Conservation (phyloP, 1,284 basidiomycete species). For the Xerocomus nothofagi region DNA sequence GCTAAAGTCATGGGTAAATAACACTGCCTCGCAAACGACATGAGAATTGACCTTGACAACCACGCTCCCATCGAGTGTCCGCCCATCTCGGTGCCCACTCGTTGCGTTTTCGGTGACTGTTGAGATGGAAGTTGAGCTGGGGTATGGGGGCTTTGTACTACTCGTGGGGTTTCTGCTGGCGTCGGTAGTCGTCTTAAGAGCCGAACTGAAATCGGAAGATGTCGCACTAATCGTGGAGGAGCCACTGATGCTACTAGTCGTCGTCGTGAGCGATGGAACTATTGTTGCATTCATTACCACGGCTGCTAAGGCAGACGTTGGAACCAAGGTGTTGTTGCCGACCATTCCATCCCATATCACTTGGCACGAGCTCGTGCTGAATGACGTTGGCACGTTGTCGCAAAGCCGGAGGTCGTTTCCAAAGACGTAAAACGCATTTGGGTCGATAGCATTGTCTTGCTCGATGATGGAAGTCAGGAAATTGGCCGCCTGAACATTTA, state of each 20-base stretch:
- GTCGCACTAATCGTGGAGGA: background rate
- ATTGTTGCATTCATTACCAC: background rate
- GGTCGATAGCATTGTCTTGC: constrained; percentile 48
- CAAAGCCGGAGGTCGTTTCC: constrained; percentile 55
- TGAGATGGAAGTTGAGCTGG: background rate
- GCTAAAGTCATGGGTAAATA: constrained; percentile 11
- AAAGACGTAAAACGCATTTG: constrained; percentile 54
- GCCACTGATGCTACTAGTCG: background rate
- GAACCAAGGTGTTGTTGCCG: constrained; percentile 11
- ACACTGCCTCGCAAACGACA: background rate
- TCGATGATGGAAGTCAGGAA: constrained; percentile 53
- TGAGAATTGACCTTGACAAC: constrained; percentile 4
- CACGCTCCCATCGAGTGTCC: background rate
- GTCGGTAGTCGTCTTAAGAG: background rate
- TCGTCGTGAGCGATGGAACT: background rate
- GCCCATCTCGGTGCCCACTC: background rate
- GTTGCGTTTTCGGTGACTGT: background rate
- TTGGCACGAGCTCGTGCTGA: constrained; percentile 50
- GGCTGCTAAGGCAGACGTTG: background rate
- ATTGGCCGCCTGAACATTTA: constrained; percentile 57
- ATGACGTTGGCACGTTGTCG: constrained; percentile 49
- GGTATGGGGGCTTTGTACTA: background rate
- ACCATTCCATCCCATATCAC: constrained; percentile 51
- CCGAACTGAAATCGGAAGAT: background rate
- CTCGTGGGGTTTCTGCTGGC: background rate